Evolutionary conservation across 495 filamentous ascomycete species (phyloP).

Genomic region (Penicillium simplicissimum): DNA sequence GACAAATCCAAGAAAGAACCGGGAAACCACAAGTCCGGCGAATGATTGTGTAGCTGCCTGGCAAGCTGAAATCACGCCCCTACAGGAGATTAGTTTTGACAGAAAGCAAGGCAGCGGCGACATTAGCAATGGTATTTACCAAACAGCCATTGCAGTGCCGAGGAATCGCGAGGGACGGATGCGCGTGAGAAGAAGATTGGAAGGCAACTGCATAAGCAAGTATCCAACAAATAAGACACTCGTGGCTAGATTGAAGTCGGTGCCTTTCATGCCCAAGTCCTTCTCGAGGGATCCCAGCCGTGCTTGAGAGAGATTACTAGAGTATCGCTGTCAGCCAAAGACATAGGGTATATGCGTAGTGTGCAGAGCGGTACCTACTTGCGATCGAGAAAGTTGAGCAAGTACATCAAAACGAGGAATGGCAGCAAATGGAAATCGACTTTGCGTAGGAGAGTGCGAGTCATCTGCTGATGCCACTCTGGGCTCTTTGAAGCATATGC

Average conservation of each 20-base stretch:
- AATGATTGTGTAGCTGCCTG: conserved; percentile 59
- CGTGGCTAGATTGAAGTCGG: conserved; percentile 58
- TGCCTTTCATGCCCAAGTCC: conserved; percentile 48
- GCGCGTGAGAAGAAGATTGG: conserved; percentile 58
- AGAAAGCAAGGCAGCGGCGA: conserved; percentile 55
- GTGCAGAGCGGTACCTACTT: conserved; percentile 31
- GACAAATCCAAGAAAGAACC: conserved; percentile 70
- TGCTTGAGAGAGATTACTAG: conserved; percentile 37
- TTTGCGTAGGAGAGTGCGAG: conserved; percentile 52
- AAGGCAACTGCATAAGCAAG: conserved; percentile 58
- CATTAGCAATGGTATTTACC: conserved; percentile 39
- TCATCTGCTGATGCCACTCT: conserved; percentile 41
- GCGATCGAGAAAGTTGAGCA: conserved; percentile 79
- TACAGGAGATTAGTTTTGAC: conserved; percentile 34
- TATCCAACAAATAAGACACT: conserved; percentile 72
- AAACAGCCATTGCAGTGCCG: conserved; percentile 32
- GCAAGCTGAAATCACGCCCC: conserved; percentile 64
- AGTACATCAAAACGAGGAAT: conserved; percentile 68
- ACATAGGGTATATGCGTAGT: background rate
- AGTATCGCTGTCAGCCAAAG: background rate
- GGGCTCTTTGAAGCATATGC: conserved; percentile 32
- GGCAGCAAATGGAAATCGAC: conserved; percentile 63
- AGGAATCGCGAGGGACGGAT: conserved; percentile 37
- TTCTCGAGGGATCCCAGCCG: conserved; percentile 47
- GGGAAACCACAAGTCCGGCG: conserved; percentile 59